These are phyloP conservation scores for Thelonectria olida DNA, from an alignment of 2,329 filamentous ascomycete genomes.

Conservation along the genomic window DNA sequence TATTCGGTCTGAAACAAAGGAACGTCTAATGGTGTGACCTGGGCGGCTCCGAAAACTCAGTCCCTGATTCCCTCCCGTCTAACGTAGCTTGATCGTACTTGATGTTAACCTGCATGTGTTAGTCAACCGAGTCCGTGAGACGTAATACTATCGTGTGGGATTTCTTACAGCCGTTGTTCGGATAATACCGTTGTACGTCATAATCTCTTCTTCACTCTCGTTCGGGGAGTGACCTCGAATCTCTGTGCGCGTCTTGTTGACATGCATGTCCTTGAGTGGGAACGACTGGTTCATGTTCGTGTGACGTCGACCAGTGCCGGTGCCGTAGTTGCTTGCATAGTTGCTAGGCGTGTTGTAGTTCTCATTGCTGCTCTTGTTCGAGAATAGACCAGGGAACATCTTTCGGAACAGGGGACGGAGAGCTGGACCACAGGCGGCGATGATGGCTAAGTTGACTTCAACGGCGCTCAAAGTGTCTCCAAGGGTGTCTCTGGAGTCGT, in stretches of 20 bases:
- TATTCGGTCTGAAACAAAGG: background rate
- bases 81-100: slow-evolving; percentile 23
- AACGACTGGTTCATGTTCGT: background rate
- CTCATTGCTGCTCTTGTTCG: slow-evolving; percentile 23
- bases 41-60: slow-evolving; percentile 4
- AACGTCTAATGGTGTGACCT: background rate
- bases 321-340: slow-evolving; percentile 5
- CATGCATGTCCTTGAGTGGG: slow-evolving; percentile 30
- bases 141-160: too few relatives aligned
- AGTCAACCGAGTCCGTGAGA: too few relatives aligned
- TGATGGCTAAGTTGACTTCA: slow-evolving; percentile 50
- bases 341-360: slow-evolving; percentile 22
- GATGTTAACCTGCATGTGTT: slow-evolving; percentile 14
- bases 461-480: slow-evolving; percentile 44
- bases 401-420: slow-evolving; percentile 30
- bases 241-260: slow-evolving; percentile 27
- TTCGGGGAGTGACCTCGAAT: slow-evolving; percentile 33
- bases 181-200: slow-evolving; percentile 37
- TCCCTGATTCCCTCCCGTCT: slow-evolving; percentile 14
- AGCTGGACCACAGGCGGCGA: slow-evolving; percentile 46
- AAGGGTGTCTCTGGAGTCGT: slow-evolving; percentile 39
- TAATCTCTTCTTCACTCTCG: slow-evolving; percentile 37
- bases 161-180: slow-evolving; percentile 29
- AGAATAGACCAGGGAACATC: slow-evolving; percentile 36
- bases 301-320: slow-evolving; percentile 13